Evolutionary conservation across 805 yeast species (phyloP).

Genomic region (Gaillardinia entomophila): DNA sequence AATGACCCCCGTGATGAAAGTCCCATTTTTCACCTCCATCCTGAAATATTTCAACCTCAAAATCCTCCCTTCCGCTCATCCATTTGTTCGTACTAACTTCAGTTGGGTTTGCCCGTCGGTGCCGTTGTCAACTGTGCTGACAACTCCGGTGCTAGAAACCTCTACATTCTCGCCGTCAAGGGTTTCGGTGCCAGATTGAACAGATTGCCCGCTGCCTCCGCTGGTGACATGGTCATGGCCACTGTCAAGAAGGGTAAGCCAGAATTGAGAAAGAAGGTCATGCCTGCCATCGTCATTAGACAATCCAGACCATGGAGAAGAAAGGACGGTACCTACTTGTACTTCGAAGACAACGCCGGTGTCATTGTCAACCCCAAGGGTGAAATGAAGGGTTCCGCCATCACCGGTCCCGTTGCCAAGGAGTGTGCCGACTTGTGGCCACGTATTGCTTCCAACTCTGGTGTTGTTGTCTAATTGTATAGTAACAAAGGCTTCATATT

Average conservation of each 20-base stretch:
- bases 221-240: constrained; percentile 99
- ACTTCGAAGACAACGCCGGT: constrained; percentile 99
- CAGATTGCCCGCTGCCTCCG: constrained; percentile 99
- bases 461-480: constrained; percentile 89
- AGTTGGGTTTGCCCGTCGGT: constrained; percentile 99
- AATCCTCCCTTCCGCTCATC: too few relatives aligned
- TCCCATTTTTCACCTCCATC: too few relatives aligned
- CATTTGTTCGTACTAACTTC: constrained; percentile 35
- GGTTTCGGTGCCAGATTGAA: constrained; percentile 99
- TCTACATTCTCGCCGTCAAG: constrained; percentile 97
- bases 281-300: constrained; percentile 99
- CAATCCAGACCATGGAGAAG: constrained; percentile 99
- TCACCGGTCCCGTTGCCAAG: constrained; percentile 99
- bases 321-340: constrained; percentile 98
- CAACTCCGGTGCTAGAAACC: constrained; percentile 99
- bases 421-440: constrained; percentile 99
- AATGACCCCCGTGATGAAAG: neutral
- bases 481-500: too few relatives aligned
- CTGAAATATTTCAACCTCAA: neutral
- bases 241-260: constrained; percentile 99
- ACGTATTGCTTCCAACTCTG: constrained; percentile 99
- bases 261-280: constrained; percentile 99
- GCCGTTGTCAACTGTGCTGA: constrained; percentile 99
- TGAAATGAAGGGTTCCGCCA: constrained; percentile 99
- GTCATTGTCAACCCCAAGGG: constrained; percentile 99